Evolutionary conservation across 208 protist species (phyloP), one percentile per base, ranked within the genome.

Genomic region (Acanthamoeba lenticulata): DNA sequence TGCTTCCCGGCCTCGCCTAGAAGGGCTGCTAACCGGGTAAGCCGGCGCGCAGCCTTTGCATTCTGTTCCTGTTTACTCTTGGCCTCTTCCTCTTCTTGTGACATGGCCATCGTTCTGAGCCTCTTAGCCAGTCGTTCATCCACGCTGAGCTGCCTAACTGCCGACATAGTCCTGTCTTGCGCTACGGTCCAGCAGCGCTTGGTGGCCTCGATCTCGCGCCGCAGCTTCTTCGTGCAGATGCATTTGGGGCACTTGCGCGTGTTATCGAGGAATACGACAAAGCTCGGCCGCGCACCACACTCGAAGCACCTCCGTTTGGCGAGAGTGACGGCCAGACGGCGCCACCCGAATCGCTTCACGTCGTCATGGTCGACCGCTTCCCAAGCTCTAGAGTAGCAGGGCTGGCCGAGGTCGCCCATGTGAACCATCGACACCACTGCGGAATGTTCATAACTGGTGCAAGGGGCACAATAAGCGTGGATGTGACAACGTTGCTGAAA

Each of bases 261-360:
- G 45, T 89, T 89, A 34, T 89, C 81, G 13, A 89, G 47, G 52
- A 89, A 89, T 19, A 89, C 81, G 2, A 89, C 81, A 34, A 89
- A 89, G 81, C 81, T 89, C 5, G 81, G 81, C 47, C 36, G 44
- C 17, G 81, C n/a, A 17, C 81, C 81, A 44, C 81, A 89, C 32
- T 62, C 29, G 38, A 89, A 89, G 81, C 81, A 89, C 15, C 52
- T 3, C 81, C 38, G 15, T 34, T 89, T 89, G 42, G 60, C 36
- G 38, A 89, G 81, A 36, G 81, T 89, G n/a, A 65, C 60, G 19
- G 81, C 38, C 47, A 89, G 81, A 2, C 60, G 47, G 15, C 52
- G 52, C 81, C 81, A 89, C 17, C 81, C 81, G 34, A 65, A 89
- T 3, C 47, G n/a, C 11, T 60, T 24, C n/a, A 89, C 81, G 29